Evolutionary conservation across 2,329 filamentous ascomycete genomes (phyloP).

Genomic region (Cadophora malorum): DNA sequence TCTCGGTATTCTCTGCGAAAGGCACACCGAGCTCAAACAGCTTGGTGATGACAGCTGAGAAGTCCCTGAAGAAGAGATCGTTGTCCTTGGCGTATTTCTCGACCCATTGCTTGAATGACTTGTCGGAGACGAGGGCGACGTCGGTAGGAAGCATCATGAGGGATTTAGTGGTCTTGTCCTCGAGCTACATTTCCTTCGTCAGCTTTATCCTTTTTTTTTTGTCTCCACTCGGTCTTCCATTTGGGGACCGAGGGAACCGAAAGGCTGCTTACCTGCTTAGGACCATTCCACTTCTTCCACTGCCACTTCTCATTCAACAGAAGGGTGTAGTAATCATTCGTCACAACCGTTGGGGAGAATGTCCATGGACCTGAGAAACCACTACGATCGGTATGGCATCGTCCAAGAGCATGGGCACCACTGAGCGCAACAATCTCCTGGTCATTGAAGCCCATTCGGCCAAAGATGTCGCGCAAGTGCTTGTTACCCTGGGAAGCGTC

Average conservation of each 20-base stretch:
- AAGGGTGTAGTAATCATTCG: conserved; percentile 93
- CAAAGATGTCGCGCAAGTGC: conserved; percentile 91
- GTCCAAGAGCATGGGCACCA: conserved; percentile 86
- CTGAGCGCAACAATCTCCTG: conserved; percentile 91
- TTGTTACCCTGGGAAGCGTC: conserved; percentile 79
- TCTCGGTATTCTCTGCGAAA: conserved; percentile 69
- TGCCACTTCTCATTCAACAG: conserved; percentile 92
- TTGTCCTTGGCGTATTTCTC: conserved; percentile 92
- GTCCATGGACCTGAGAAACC: conserved; percentile 92
- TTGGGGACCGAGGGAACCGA: not conserved
- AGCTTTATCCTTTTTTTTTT: conserved; percentile 18
- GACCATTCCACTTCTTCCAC: conserved; percentile 90
- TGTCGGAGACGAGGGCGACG: conserved; percentile 85
- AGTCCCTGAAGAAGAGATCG: conserved; percentile 92
- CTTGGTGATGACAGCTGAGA: conserved; percentile 76
- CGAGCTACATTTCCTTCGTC: conserved; percentile 60
- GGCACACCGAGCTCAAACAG: conserved; percentile 95
- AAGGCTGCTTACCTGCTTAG: conserved; percentile 63
- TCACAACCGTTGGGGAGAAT: conserved; percentile 88
- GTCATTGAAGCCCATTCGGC: conserved; percentile 97
- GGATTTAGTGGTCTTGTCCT: conserved; percentile 84
- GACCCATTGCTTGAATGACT: conserved; percentile 79
- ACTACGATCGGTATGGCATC: conserved; percentile 86
- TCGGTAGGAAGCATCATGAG: conserved; percentile 99
- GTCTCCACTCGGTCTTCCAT: not conserved